These are phyloP conservation scores for Trichoderma koningii DNA, from an alignment of 2,329 filamentous ascomycete species.

Conservation along the genomic window DNA sequence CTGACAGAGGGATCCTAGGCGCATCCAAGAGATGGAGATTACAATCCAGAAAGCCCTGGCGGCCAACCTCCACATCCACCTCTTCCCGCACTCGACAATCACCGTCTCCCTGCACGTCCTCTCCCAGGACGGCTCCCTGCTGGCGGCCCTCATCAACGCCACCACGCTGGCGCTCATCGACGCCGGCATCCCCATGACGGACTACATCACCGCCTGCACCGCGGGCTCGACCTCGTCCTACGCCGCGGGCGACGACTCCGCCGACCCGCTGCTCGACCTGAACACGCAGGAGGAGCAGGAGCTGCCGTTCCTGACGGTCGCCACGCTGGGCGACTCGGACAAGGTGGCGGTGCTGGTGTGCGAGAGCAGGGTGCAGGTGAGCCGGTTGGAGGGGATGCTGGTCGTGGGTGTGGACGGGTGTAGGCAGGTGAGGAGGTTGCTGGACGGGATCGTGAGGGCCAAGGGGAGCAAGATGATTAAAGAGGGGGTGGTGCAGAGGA, in stretches of 20 bases:
- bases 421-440: constrained; percentile 75
- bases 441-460: constrained; percentile 77
- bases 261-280: constrained; percentile 78
- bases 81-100: constrained; percentile 88
- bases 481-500: constrained; percentile 54
- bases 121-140: constrained; percentile 83
- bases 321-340: constrained; percentile 72
- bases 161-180: constrained; percentile 89
- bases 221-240: constrained; percentile 75
- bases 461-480: constrained; percentile 66
- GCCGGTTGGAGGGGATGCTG: constrained; percentile 85
- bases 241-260: constrained; percentile 63
- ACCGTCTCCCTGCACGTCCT: constrained; percentile 82
- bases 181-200: constrained; percentile 91
- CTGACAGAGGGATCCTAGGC: constrained; percentile 50
- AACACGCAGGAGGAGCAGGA: constrained; percentile 83
- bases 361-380: constrained; percentile 84
- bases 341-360: constrained; percentile 78
- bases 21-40: constrained; percentile 77
- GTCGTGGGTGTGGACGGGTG: constrained; percentile 91
- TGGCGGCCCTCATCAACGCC: constrained; percentile 89
- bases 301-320: constrained; percentile 84
- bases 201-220: constrained; percentile 87
- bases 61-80: constrained; percentile 76
- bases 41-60: constrained; percentile 78